phyloP scores from a whole-genome alignment of 768 basidiomycete genomes.

The Mycena alexandri region DNA sequence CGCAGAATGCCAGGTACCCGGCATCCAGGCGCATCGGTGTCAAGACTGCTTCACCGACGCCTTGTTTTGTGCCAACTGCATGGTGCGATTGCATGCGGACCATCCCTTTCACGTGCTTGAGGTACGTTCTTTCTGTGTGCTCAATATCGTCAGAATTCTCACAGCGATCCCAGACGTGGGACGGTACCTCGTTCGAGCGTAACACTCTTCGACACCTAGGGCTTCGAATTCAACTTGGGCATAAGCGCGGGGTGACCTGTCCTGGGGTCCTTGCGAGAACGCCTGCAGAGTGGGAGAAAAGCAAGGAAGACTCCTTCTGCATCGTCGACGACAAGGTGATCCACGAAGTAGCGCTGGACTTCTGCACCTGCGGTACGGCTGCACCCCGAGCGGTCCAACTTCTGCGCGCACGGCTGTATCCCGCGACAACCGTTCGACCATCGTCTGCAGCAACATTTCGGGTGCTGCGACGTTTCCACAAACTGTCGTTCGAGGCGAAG shows the following conservation, averaged over 20 bases:
- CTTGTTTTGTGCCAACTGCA: background rate
- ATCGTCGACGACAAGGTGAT: constrained; percentile 43
- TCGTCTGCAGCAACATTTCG: constrained; percentile 47
- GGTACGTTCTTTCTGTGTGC: background rate
- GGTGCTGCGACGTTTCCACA: constrained; percentile 47
- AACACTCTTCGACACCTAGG: constrained; percentile 32
- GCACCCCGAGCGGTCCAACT: constrained; percentile 46
- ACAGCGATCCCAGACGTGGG: background rate
- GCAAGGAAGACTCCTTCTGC: constrained; percentile 40
- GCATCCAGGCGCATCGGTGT: background rate
- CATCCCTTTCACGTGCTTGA: constrained; percentile 10
- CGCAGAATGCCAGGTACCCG: background rate
- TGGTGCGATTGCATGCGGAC: background rate
- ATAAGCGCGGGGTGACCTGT: constrained; percentile 36
- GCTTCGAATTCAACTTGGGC: constrained; percentile 42
- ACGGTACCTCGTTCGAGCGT: constrained; percentile 19
- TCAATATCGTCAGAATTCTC: too few species aligned
- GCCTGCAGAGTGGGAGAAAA: constrained; percentile 6
- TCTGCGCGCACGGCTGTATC: constrained; percentile 46
- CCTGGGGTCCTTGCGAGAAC: background rate
- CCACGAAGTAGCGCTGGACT: constrained; percentile 47
- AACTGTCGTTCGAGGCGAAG: constrained; percentile 49
- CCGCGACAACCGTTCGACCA: constrained; percentile 46
- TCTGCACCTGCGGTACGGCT: constrained; percentile 46
- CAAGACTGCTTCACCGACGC: constrained; percentile 11